Evolutionary conservation across 345 rosid species (phyloP), one percentile per base, ranked within the genome.

Genomic region (Salix koriyanagi): DNA sequence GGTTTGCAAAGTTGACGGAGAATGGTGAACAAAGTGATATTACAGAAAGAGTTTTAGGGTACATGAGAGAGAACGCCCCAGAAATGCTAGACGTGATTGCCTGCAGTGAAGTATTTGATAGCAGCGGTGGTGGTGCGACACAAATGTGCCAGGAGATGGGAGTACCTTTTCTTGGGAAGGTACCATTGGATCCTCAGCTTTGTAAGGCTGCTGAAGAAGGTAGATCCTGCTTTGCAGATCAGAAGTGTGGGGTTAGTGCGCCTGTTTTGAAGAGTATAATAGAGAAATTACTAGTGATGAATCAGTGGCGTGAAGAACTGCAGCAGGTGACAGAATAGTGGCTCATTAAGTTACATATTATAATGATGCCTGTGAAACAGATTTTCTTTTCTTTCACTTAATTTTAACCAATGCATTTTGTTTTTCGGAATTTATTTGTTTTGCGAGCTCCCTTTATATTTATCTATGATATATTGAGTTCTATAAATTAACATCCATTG

Each of bases 161-260:
- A 26, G 89, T 95, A 18, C 91, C 90, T 4, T 95, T 95, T 83
- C 92, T 93, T 3, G 98, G 99, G 15, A 95, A 89, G 84, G 93
- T 95, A 41, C 98, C 97, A 0, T 76, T 95, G 84, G 99, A 95
- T 85, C 99, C 92, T 54, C 90, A 91, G 71, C 92, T 94, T 37
- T 87, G 93, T 79, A 86, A 85, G 86, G 92, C 93, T 18, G 93
- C 98, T 4, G 97, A 91, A 82, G 93, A 95, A 85, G 97, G 97
- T 50, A 87, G 88, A 79, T 95, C 97, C 21, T 95, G 97, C 83
- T 93, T 95, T 77, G 81, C 81, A 21, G 96, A 87, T 75, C 81
- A 79, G 86, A 89, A 84, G 74, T 95, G 99, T 71, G 66, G 75
- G 19, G 84, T 79, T 6, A 95, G 97, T 30, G 94, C 94, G 13